Conservation (phyloP, 495 filamentous ascomycete species). For the Podospora anserina region DNA sequence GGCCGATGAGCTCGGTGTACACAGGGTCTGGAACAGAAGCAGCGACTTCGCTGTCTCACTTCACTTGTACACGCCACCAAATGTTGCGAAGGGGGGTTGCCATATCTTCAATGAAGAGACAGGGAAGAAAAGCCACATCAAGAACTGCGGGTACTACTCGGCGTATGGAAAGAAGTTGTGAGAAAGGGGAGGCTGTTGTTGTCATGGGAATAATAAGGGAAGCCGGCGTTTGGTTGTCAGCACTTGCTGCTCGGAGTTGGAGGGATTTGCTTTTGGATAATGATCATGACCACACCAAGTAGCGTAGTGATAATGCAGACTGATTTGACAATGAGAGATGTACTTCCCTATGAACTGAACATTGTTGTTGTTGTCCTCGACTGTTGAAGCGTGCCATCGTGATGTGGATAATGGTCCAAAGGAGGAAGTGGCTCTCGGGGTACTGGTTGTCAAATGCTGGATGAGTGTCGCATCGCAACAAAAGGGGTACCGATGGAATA, state of each 20-base stretch:
- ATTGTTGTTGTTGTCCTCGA: neutral
- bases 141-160: conserved; percentile 61
- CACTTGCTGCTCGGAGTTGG: neutral
- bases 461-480: neutral
- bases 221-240: neutral
- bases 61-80: conserved; percentile 88
- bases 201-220: neutral
- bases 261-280: neutral
- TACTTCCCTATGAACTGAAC: neutral
- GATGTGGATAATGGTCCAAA: neutral
- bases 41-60: conserved; percentile 77
- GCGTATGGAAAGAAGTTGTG: conserved; percentile 50
- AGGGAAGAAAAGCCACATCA: conserved; percentile 66
- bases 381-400: neutral
- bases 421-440: neutral
- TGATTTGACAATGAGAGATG: conserved; percentile 1
- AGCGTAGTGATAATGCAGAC: neutral
- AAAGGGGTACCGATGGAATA: conserved; percentile 13
- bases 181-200: neutral
- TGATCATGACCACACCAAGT: neutral
- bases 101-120: conserved; percentile 68
- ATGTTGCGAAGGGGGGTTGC: conserved; percentile 72
- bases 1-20: conserved; percentile 64
- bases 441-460: neutral
- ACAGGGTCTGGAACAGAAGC: conserved; percentile 74